phyloP scores from a whole-genome alignment of 2,329 filamentous ascomycete species.

The Setomelanomma holmii region DNA sequence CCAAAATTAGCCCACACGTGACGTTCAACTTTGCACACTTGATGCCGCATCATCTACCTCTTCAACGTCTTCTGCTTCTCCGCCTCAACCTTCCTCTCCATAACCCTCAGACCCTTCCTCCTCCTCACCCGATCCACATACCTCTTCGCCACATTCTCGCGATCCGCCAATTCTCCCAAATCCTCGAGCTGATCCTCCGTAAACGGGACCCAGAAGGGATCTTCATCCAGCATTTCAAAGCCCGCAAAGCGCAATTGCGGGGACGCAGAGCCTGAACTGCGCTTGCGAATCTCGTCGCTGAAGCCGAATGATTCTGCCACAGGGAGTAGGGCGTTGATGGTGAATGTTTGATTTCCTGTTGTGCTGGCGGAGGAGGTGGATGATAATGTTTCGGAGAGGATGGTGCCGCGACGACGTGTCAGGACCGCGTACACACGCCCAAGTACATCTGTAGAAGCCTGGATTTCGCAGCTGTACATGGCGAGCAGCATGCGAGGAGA shows the following conservation, averaged over 20 bases:
- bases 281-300: conserved; percentile 93
- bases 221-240: conserved; percentile 91
- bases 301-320: conserved; percentile 97
- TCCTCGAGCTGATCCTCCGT: conserved; percentile 98
- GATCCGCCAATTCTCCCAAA: conserved; percentile 89
- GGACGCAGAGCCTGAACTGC: conserved; percentile 86
- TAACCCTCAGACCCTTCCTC: conserved; percentile 87
- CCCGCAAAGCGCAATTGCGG: conserved; percentile 94
- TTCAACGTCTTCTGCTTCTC: conserved; percentile 88
- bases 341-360: conserved; percentile 93
- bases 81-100: conserved; percentile 75
- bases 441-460: conserved; percentile 93
- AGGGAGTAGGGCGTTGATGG: conserved; percentile 84
- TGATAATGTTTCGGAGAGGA: conserved; percentile 89
- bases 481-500: conserved; percentile 92
- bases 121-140: conserved; percentile 91
- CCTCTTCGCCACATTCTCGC: conserved; percentile 93
- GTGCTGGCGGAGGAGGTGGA: conserved; percentile 96
- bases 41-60: conserved; percentile 57
- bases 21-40: too few relatives aligned
- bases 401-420: conserved; percentile 88
- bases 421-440: conserved; percentile 97
- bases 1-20: too few relatives aligned
- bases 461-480: conserved; percentile 98
- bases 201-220: conserved; percentile 97